Evolutionary conservation across 2,329 filamentous ascomycete species (phyloP).

Genomic region (Geosmithia morbida): DNA sequence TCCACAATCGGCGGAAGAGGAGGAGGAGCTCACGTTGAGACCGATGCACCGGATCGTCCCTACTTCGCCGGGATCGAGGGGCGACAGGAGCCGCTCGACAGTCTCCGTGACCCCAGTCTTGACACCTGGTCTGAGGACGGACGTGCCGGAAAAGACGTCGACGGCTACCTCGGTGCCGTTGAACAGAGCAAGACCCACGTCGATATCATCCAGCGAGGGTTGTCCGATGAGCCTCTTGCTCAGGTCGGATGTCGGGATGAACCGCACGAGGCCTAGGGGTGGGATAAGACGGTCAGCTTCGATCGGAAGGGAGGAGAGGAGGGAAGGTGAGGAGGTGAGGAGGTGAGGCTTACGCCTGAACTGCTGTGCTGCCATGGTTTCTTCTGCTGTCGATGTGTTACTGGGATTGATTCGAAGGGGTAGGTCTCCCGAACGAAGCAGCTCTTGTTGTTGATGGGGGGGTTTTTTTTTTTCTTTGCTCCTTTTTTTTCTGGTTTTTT

Average conservation of each 20-base stretch:
- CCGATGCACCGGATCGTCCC: slow-evolving; percentile 46
- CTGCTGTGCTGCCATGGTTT: neutral
- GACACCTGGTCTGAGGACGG: slow-evolving; percentile 38
- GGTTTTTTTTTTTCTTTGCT: too few species aligned
- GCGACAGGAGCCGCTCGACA: slow-evolving; percentile 33
- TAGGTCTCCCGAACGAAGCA: too few species aligned
- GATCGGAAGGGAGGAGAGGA: too few species aligned
- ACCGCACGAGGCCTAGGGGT: slow-evolving; percentile 45
- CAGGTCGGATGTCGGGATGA: slow-evolving; percentile 34
- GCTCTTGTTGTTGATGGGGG: too few species aligned
- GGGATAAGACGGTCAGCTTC: neutral
- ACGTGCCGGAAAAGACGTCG: slow-evolving; percentile 40
- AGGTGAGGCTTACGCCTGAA: neutral
- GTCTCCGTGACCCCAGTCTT: slow-evolving; percentile 30
- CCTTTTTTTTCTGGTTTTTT: too few species aligned
- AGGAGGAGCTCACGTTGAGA: slow-evolving; percentile 28
- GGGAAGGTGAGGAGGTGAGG: too few species aligned
- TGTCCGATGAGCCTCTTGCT: slow-evolving; percentile 39
- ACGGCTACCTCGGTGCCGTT: slow-evolving; percentile 41
- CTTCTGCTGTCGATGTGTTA: too few species aligned
- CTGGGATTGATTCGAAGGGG: too few species aligned
- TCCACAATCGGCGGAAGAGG: too few species aligned
- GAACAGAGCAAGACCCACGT: slow-evolving; percentile 42
- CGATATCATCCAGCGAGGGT: slow-evolving; percentile 33
- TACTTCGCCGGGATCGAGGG: slow-evolving; percentile 19